Conservation (phyloP, 2,329 filamentous ascomycete species). For the Penicillium brasilianum region DNA sequence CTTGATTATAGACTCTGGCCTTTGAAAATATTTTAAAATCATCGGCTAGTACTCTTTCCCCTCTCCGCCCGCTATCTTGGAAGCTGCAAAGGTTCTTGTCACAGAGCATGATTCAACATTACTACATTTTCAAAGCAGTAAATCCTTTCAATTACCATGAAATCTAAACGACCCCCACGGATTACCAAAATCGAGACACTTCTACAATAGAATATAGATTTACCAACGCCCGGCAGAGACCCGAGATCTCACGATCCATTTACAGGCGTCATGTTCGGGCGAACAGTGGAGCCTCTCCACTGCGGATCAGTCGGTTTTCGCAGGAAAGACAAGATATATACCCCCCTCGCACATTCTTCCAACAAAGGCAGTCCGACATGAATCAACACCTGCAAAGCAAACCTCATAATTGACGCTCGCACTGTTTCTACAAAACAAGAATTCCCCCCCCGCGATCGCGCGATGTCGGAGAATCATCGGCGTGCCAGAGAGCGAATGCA, state of each 20-base stretch:
- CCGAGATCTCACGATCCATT: background rate
- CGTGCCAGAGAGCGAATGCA: background rate
- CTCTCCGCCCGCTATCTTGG: too few species aligned
- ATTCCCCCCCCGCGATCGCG: background rate
- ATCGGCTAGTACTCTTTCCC: too few species aligned
- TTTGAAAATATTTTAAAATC: too few species aligned
- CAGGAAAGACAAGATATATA: background rate
- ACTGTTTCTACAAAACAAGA: background rate
- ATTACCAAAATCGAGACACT: background rate
- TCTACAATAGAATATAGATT: background rate
- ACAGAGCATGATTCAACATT: background rate
- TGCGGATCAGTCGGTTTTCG: background rate
- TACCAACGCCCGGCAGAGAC: background rate
- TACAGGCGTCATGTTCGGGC: background rate
- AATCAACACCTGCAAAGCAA: background rate
- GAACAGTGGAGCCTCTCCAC: background rate
- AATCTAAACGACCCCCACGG: too few species aligned
- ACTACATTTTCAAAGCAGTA: too few species aligned
- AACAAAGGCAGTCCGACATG: background rate
- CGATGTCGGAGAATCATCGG: constrained; percentile 3
- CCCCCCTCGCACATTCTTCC: background rate
- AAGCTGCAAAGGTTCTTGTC: too few species aligned
- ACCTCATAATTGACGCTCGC: background rate
- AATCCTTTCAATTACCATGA: too few species aligned
- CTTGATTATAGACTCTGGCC: background rate